Evolutionary conservation across 179 eudicot species (phyloP).

Genomic region (Actinidia chinensis): DNA sequence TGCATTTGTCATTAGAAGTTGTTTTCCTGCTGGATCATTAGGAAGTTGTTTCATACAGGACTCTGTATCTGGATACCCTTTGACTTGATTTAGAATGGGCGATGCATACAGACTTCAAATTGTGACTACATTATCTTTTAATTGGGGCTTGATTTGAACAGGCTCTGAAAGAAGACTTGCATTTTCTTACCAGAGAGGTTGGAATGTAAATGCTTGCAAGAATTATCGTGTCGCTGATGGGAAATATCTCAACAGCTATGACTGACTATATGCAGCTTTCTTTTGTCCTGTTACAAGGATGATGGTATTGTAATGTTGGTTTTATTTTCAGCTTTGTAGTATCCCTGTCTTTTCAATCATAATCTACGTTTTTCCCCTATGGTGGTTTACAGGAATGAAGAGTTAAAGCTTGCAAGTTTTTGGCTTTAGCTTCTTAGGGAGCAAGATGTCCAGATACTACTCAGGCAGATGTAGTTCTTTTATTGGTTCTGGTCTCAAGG

Average conservation of each 20-base stretch:
- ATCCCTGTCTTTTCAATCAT: neutral
- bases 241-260: slow-evolving; percentile 64
- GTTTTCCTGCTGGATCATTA: neutral
- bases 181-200: slow-evolving; percentile 94
- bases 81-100: neutral
- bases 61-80: too few species aligned
- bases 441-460: slow-evolving; percentile 58
- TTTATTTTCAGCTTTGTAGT: neutral
- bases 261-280: slow-evolving; percentile 55
- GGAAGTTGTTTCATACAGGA: slow-evolving; percentile 10
- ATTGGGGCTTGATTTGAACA: slow-evolving; percentile 27
- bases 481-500: slow-evolving; percentile 78
- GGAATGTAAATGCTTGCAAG: slow-evolving; percentile 91
- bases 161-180: slow-evolving; percentile 98
- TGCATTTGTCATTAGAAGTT: neutral
- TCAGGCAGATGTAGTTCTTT: slow-evolving; percentile 60
- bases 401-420: slow-evolving; percentile 85
- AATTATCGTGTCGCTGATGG: slow-evolving; percentile 86
- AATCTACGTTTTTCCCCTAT: neutral
- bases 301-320: slow-evolving; percentile 52
- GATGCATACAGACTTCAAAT: slow-evolving; percentile 10
- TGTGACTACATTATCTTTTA: neutral
- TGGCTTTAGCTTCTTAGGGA: slow-evolving; percentile 79
- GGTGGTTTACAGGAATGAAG: slow-evolving; percentile 95
- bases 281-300: slow-evolving; percentile 84